A percentile compares a stretch with the other conserved stretches of the same genome.
Conservation (phyloP, 305 asterid species). For the Petunia hybrid region DNA sequence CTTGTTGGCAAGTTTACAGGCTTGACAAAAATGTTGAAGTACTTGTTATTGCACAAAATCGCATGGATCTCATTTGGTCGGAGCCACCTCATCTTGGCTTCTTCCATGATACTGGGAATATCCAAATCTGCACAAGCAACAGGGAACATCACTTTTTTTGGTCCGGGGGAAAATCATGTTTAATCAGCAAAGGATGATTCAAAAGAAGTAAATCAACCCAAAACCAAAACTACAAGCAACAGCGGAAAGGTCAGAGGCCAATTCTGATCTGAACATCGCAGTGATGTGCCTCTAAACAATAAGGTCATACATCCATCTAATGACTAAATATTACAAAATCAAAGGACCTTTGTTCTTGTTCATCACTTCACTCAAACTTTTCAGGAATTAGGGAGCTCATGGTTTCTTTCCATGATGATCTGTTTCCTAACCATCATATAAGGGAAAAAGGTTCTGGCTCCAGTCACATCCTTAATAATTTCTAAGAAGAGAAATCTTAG, state of each 20-base stretch:
- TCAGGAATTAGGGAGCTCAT: neutral
- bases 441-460: neutral
- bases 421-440: conserved; percentile 12
- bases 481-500: neutral
- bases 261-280: neutral
- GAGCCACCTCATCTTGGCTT: conserved; percentile 92
- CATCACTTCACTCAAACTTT: conserved; percentile 13
- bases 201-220: conserved; percentile 13
- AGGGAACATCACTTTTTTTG: neutral
- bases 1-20: conserved; percentile 90
- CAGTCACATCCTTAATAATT: neutral
- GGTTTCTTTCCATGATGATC: conserved; percentile 24
- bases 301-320: conserved; percentile 5
- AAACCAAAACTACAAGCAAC: neutral
- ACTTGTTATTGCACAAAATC: conserved; percentile 76
- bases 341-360: neutral
- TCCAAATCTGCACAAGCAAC: conserved; percentile 76
- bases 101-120: conserved; percentile 65
- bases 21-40: conserved; percentile 78
- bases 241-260: neutral
- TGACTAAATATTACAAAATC: neutral
- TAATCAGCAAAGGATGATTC: conserved; percentile 8
- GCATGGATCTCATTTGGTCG: conserved; percentile 98
- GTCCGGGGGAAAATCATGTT: neutral
- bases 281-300: neutral